phyloP scores from a whole-genome alignment of 176 grass and related monocot genomes.

The Coix lacrymajobi region DNA sequence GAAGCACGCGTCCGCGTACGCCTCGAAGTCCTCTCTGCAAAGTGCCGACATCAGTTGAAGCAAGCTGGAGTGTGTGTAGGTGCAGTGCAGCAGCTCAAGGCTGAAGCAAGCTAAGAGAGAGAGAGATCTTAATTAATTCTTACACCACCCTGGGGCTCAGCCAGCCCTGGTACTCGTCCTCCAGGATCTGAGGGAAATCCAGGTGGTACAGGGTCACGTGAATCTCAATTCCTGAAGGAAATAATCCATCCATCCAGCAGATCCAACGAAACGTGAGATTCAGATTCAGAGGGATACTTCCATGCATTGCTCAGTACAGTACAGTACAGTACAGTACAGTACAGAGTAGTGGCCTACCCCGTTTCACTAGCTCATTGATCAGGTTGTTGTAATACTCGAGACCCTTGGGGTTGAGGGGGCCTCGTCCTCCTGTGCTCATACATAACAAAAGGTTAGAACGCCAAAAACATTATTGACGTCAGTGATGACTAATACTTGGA shows the following conservation, averaged over 20 bases:
- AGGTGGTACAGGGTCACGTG: conserved; percentile 72
- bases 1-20: conserved; percentile 73
- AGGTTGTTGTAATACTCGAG: conserved; percentile 76
- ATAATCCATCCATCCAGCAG: not conserved
- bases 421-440: conserved; percentile 53
- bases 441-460: not conserved
- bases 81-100: too few relatives aligned
- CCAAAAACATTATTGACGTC: not conserved
- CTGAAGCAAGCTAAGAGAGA: too few relatives aligned
- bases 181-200: conserved; percentile 71
- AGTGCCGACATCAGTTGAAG: too few relatives aligned
- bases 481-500: not conserved
- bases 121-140: not conserved
- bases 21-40: conserved; percentile 69
- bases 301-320: not conserved
- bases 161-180: conserved; percentile 86
- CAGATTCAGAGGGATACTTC: too few relatives aligned
- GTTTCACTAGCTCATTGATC: conserved; percentile 63
- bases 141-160: conserved; percentile 77
- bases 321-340: not conserved
- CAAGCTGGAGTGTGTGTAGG: too few relatives aligned
- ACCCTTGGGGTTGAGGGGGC: conserved; percentile 63
- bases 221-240: conserved; percentile 75
- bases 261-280: too few relatives aligned
- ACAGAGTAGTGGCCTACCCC: too few relatives aligned